These are phyloP conservation scores for Petrea volubilis DNA, from an alignment of 257 asterid species.

Conservation along the genomic window DNA sequence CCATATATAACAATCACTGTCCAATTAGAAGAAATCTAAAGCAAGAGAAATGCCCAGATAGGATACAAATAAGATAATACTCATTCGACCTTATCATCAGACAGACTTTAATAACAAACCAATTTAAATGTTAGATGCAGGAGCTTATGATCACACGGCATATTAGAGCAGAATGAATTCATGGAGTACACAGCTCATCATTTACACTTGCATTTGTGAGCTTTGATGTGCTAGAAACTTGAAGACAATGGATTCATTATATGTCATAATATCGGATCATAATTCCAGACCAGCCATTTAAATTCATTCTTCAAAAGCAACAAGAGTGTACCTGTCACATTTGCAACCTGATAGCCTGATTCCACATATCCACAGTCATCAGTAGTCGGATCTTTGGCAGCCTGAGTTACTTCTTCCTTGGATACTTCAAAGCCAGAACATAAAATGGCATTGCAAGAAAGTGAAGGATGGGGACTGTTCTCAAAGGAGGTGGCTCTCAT, in stretches of 20 bases:
- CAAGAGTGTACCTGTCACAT: conserved; percentile 59
- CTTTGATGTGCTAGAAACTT: conserved; percentile 2
- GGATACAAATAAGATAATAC: neutral
- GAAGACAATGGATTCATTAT: neutral
- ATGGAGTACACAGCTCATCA: neutral
- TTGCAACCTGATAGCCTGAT: conserved; percentile 68
- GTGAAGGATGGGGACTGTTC: conserved; percentile 87
- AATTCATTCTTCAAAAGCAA: conserved; percentile 17
- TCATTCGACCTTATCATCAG: conserved; percentile 7
- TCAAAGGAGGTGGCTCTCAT: conserved; percentile 52
- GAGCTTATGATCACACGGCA: conserved; percentile 11
- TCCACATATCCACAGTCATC: conserved; percentile 85
- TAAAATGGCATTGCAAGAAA: conserved; percentile 93
- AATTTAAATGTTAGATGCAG: neutral
- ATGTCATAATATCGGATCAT: neutral
- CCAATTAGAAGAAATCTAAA: conserved; percentile 9
- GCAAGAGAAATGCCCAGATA: conserved; percentile 3
- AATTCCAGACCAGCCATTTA: conserved; percentile 2
- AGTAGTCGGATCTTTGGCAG: conserved; percentile 57
- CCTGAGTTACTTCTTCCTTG: conserved; percentile 93
- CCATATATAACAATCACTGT: conserved; percentile 25
- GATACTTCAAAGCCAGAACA: conserved; percentile 84
- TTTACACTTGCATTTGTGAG: neutral
- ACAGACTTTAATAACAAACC: conserved; percentile 5
- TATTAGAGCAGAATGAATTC: neutral